Evolutionary conservation across 352 stramenopile species (phyloP), one percentile per base, ranked within the genome.

Genomic region (Globisporangium lucens): DNA sequence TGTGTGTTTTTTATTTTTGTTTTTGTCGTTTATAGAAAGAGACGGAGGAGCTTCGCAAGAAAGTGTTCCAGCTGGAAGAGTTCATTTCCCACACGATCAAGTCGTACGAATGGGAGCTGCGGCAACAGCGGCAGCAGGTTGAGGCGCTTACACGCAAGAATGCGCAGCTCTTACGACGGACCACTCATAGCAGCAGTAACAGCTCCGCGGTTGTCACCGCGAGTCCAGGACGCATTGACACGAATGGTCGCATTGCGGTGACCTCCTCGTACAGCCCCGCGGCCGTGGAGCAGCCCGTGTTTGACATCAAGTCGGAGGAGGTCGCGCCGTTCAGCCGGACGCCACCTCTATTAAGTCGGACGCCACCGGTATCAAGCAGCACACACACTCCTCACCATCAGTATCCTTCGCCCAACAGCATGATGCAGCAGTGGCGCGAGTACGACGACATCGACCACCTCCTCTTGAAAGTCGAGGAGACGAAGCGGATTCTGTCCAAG

Each of bases 51-150:
- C 75, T 90, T 3, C 79, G 82, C 13, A 79, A 81, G 69, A 88
- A 90, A 51, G 82, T 90, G 30, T 88, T 89, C 60, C 78, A 90
- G 69, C 66, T 90, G 8, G 79, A 90, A 35, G 82, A 90, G 64
- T 89, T 83, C 63, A 89, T 89, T 56, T 69, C 78, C 4, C 79
- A 87, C 64, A 82, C 75, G 57, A 75, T 82, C 67, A 79, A 88
- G 58, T 69, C 77, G 27, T 85, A 89, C 65, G 81, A 89, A 43
- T 77, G 67, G 69, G 79, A 87, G 58, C 62, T 78, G 53, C 71
- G 72, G 27, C 75, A 83, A 53, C 79, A 89, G 51, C 71, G 69
- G 3, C 56, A 82, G 1, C 74, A 78, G n/a, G 57, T 80, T n/a
- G 76, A 84, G 52, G 22, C 55, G 56, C 61, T 85, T 27, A 64